Evolutionary conservation across 352 stramenopile species (phyloP), one percentile per base, ranked within the genome.

Genomic region (Globisporangium radiosum): DNA sequence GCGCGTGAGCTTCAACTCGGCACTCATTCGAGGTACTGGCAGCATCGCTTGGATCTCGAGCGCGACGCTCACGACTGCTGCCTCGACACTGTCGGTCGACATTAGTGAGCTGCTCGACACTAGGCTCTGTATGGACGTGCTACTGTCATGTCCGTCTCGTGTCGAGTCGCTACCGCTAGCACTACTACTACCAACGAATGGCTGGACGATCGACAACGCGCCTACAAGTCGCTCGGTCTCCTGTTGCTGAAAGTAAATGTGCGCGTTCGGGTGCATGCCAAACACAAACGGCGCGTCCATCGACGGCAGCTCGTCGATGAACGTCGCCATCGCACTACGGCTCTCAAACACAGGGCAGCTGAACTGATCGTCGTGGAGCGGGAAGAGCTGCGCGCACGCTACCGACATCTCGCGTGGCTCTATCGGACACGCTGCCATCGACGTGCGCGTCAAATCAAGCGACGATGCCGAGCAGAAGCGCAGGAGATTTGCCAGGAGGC

Each of bases 261-360:
- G 83, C 1, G 83, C 85, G 14, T 94, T 94, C 37, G 80, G 73
- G 58, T 94, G 83, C 75, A 94, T 88, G 0, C 83, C 83, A 69
- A 94, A 91, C 15, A 90, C 68, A n/a, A 85, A 76, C 17, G 83
- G 81, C 1, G 65, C 72, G 17, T 90, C 78, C 56, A 87, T 64
- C 7, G 69, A 38, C 1, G 79, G 66, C 15, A 92, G 38, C 0
- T 8, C 45, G 14, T 92, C 72, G 7, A 92, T 66, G 53, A 88
- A 84, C 1, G 47, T 56, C 1, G 54, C 17, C 77, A 90, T 90
- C 5, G 71, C 66, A 4, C 63, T 56, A 39, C 69, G 60, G 38
- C 19, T 64, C 6, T 57, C 15, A 33, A 90, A 90, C 37, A 68
- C 62, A 3, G 80, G 80, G 4, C 68, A 62, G 39, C 58, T 70